phyloP scores from a whole-genome alignment of 2,329 filamentous ascomycete species.

The Colletotrichum godetiae region DNA sequence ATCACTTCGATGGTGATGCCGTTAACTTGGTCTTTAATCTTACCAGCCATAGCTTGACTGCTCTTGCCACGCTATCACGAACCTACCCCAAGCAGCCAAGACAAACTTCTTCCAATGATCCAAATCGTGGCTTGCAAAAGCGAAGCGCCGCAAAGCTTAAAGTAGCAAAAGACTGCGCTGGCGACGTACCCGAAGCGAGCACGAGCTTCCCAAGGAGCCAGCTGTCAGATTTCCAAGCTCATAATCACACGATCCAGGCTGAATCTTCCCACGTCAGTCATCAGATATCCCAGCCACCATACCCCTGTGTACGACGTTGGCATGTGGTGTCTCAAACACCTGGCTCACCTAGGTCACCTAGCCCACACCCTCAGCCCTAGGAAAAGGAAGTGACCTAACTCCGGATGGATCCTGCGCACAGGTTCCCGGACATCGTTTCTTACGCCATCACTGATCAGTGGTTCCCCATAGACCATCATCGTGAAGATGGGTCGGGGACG shows the following conservation, averaged over 20 bases:
- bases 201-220: background rate
- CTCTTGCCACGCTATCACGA: no score
- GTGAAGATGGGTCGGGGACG: background rate
- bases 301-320: slow-evolving; percentile 1
- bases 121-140: no score
- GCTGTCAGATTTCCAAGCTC: background rate
- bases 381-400: background rate
- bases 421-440: background rate
- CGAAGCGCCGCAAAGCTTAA: background rate
- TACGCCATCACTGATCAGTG: background rate
- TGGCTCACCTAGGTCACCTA: background rate
- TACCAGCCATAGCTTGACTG: no score
- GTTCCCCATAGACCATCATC: background rate
- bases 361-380: slow-evolving; percentile 8
- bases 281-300: background rate
- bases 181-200: background rate
- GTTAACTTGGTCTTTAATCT: no score
- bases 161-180: background rate
- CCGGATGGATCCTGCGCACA: background rate
- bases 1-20: no score
- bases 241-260: background rate
- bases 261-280: background rate
- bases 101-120: no score
- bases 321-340: slow-evolving; percentile 31
- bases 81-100: no score